Evolutionary conservation across 257 asterid species (phyloP), one percentile per base, ranked within the genome.

Genomic region (Solanum etuberosum): DNA sequence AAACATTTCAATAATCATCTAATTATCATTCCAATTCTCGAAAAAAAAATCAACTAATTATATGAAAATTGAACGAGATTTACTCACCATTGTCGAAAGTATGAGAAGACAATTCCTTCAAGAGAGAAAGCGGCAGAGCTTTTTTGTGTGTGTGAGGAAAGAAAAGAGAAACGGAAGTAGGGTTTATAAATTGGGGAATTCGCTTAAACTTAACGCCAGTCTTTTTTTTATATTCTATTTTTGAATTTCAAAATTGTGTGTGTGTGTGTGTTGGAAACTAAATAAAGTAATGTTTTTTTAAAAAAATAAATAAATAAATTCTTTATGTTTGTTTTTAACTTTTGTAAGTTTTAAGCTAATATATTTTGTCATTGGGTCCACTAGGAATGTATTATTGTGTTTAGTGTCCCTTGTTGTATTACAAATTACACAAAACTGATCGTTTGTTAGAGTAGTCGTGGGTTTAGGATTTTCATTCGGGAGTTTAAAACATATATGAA

Each of bases 151-250:
- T 27, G 85, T 34, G 35, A 16, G 37, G 25, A 31, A 29, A 12
- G 46, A 72, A 18, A 86, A 70, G 65, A 6, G 20, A 59, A 25
- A 61, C 83, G 84, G 34, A 38, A 37, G 23, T 51, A 88, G 90
- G 90, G 90, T 88, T 85, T 88, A 67, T 88, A 67, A 83, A 40
- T 67, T 7, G 42, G 16, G 7, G 1, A 78, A 9, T 15, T 51
- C 12, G 88, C 88, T 88, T 88, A 70, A 86, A 86, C 54, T 84
- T 43, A 83, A 88, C 88, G 90, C 88, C 84, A 88, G 85, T 77
- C 25, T 63, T 70, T 73, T 37, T 37, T 37, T 74, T n/a, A 6
- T 86, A 78, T 83, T 87, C 74, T 83, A 82, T 31, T 29, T 85
- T 88, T 63, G 84, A 85, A 85, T 85, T 88, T 85, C 86, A 77